A percentile compares a stretch with the other conserved stretches of the same genome.
phyloP scores from a whole-genome alignment of 1,284 basidiomycete genomes.

The Ceratobasidium sp. region DNA sequence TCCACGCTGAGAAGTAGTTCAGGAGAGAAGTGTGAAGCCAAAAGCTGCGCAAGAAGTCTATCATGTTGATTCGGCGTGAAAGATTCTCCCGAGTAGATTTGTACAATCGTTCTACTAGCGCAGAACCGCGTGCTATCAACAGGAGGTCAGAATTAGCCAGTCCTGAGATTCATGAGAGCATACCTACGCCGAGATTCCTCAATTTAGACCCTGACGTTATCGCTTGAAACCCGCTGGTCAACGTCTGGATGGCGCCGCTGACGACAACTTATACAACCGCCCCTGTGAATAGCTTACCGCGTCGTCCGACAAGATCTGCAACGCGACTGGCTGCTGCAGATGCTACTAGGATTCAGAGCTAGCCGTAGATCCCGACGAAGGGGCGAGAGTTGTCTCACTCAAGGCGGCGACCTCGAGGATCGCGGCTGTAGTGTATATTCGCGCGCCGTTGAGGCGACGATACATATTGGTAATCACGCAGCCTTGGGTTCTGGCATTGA shows the following conservation, averaged over 20 bases:
- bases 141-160: conserved; percentile 15
- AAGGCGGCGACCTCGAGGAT: conserved; percentile 93
- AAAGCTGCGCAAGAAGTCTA: conserved; percentile 56
- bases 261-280: conserved; percentile 91
- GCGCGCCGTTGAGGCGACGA: conserved; percentile 77
- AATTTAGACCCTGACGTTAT: conserved; percentile 92
- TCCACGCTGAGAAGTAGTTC: conserved; percentile 70
- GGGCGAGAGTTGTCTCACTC: conserved; percentile 64
- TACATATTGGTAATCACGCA: no score
- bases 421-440: conserved; percentile 90
- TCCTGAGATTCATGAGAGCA: conserved; percentile 77
- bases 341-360: conserved; percentile 70
- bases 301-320: conserved; percentile 89
- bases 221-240: conserved; percentile 81
- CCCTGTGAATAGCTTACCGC: conserved; percentile 88
- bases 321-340: conserved; percentile 89
- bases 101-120: conserved; percentile 88
- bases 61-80: conserved; percentile 92
- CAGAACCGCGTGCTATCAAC: conserved; percentile 28
- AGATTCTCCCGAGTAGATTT: conserved; percentile 99
- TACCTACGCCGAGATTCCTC: conserved; percentile 91
- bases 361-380: not conserved
- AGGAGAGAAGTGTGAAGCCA: conserved; percentile 37
- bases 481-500: no score
- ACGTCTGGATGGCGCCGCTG: conserved; percentile 91